Base-by-base conservation (phyloP, 768 basidiomycete species). In the Rossbeevera mucosa region DNA sequence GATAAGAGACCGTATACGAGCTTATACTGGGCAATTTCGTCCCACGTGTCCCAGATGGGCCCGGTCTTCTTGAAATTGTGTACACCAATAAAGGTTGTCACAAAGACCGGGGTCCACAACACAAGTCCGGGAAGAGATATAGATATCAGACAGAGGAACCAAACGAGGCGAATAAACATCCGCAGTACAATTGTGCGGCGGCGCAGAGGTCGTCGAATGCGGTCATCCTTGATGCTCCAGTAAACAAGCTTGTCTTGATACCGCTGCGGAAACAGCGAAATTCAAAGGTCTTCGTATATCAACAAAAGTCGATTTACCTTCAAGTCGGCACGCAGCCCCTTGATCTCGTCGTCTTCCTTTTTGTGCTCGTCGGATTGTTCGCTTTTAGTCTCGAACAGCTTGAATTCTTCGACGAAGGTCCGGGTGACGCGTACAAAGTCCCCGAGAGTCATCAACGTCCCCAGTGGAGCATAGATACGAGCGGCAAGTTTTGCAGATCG, bases 1-100 rank as follows among this genome's bases (percentile, higher is more conserved):
- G 89, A 85, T 8, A 83, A 60, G 29, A 94, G 76, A 9, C 92
- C 92, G 60, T 90, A 91, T 20, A 86, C 80, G 48, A 93, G 82
- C 66, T 92, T 93, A 69, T 90, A 88, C 64, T 93, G 88, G 11
- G 91, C 88, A 56, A 93, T 90, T 65, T 93, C 91, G 61, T 93
- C 91, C 79, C 82, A 91, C 0, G 88, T 91, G 63, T 93, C 88
- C 73, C 86, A 88, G 31, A 88, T 77, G 1, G 89, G 89, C 0
- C 91, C 91, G 0, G 79, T 85, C 70, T 83, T 85, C 70, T 87
- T 89, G 75, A 88, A 88, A 57, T 83, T 82, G 60, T 78, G 79
- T 20, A 87, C 86, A 2, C 80, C 85, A 59, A 80, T 77, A 58
- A 82, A 80, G 1, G 89, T 86, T 18, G 83, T 82, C 47, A 72